These are phyloP conservation scores for Gamsiella multidivaricata DNA, from an alignment of 192 early-diverging fungal species.

Conservation along the genomic window DNA sequence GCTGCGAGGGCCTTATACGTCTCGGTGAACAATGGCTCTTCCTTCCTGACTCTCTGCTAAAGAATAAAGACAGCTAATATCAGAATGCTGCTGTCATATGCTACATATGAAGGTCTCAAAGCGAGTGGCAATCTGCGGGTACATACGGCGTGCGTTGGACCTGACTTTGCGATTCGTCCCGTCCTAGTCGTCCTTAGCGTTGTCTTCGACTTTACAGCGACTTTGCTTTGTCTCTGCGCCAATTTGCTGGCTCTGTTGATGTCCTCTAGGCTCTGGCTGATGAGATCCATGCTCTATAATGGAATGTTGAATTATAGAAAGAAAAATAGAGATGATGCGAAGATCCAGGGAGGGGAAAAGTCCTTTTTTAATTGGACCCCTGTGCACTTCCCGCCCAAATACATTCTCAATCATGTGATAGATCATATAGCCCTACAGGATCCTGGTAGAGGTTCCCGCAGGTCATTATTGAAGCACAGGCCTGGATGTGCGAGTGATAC, in stretches of 20 bases:
- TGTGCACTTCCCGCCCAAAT: too few species aligned
- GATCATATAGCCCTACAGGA: too few species aligned
- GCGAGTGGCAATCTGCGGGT: too few species aligned
- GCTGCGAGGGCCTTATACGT: conserved; percentile 21
- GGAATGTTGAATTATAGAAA: neutral
- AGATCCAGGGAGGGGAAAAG: too few species aligned
- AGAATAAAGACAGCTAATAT: neutral
- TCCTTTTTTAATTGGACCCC: too few species aligned
- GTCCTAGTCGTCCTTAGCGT: neutral
- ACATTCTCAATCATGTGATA: too few species aligned
- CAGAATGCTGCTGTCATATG: too few species aligned
- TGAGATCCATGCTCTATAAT: neutral
- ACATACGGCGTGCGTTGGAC: neutral
- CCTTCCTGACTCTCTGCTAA: neutral
- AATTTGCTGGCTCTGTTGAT: conserved; percentile 31
- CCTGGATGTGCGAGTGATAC: too few species aligned
- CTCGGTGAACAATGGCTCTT: conserved; percentile 31
- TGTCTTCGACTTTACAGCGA: neutral
- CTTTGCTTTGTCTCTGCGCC: neutral
- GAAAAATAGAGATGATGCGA: neutral
- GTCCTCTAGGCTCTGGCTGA: conserved; percentile 39
- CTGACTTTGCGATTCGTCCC: neutral
- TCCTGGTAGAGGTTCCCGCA: too few species aligned
- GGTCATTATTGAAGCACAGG: too few species aligned
- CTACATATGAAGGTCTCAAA: too few species aligned